A percentile compares a stretch with the other conserved stretches of the same genome.
phyloP scores from a whole-genome alignment of 2,329 filamentous ascomycete species.

The Pyrenophora graminea region DNA sequence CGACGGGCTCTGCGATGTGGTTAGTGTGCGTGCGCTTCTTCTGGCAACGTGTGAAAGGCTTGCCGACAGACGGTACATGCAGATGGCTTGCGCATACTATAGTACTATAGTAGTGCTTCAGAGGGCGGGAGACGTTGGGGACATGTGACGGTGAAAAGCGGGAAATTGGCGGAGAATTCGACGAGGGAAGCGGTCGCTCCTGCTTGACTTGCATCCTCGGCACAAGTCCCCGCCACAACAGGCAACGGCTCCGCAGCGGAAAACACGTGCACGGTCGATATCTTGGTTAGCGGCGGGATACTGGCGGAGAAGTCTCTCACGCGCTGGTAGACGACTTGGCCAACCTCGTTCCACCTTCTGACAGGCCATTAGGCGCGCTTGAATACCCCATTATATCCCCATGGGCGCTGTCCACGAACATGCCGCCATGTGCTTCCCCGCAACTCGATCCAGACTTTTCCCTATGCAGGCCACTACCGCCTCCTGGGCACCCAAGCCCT shows the following conservation, averaged over 20 bases:
- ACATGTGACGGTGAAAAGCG: conserved; percentile 15
- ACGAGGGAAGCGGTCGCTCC: background rate
- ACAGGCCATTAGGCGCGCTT: conserved; percentile 15
- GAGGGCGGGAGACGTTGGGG: conserved; percentile 13
- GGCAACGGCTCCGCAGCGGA: conserved; percentile 4
- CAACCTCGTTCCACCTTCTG: conserved; percentile 1
- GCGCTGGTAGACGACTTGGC: conserved; percentile 5
- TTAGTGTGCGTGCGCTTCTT: conserved; percentile 5
- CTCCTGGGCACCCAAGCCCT: conserved; percentile 13
- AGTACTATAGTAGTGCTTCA: background rate
- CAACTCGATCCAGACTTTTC: conserved; percentile 18
- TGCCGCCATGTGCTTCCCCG: conserved; percentile 24
- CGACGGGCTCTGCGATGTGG: conserved; percentile 21
- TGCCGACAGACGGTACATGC: conserved; percentile 31
- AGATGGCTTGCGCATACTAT: conserved; percentile 29
- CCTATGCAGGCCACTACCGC: conserved; percentile 17
- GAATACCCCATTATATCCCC: conserved; percentile 22
- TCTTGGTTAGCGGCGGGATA: conserved; percentile 23
- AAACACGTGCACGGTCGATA: background rate
- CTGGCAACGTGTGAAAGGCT: conserved; percentile 2
- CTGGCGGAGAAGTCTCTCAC: conserved; percentile 21
- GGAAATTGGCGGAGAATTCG: conserved; percentile 17
- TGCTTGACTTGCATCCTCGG: conserved; percentile 7
- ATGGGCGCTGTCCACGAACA: conserved; percentile 15
- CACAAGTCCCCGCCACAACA: background rate